Base-by-base conservation (phyloP, 208 protist species). In the Strigomonas culicis region DNA sequence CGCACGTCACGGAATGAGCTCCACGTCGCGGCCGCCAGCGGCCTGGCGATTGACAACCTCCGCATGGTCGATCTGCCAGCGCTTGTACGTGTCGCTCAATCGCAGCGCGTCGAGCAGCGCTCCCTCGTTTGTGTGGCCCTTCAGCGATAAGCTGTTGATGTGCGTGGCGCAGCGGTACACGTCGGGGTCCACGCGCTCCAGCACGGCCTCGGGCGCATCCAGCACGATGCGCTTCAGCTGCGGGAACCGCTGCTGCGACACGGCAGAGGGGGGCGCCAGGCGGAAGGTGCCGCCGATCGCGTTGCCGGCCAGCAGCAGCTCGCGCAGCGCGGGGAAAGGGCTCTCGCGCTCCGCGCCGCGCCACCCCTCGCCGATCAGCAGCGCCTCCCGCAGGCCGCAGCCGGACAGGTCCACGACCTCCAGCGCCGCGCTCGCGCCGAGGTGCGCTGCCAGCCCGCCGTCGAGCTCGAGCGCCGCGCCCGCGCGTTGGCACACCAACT, bases 301-400 rank as follows among this genome's bases (percentile, higher is more conserved):
- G 24, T 80, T 87, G 36, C 63, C 43, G 27, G 77, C 70, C 1
- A 87, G 55, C 24, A 80, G 43, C 17, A 80, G 22, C 68, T 83
- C 74, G 17, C 63, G 60, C 39, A 83, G 62, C 17, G 70, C 56
- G n/a, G 68, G 61, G 19, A 76, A 73, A 17, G 56, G 43, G 10
- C 53, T 49, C 17, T 15, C 50, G 30, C 50, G 19, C 22, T 7
- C 15, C 24, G 10, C 24, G 22, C 30, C 22, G 2, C 0, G 4
- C 39, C 41, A 7, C 28, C 10, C 59, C 22, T 65, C 43, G n/a
- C 39, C 55, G 24, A 21, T 44, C 28, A 60, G 55, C 55, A 27
- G 30, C 8, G 63, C 57, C 7, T 58, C 3, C 15, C 28, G 39
- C 17, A 59, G 30, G 10, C 59, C 22, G 27, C 53, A 43, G 22